Evolutionary conservation across 2,329 filamentous ascomycete species (phyloP).

Genomic region (Cephalotrichum gorgonifer): DNA sequence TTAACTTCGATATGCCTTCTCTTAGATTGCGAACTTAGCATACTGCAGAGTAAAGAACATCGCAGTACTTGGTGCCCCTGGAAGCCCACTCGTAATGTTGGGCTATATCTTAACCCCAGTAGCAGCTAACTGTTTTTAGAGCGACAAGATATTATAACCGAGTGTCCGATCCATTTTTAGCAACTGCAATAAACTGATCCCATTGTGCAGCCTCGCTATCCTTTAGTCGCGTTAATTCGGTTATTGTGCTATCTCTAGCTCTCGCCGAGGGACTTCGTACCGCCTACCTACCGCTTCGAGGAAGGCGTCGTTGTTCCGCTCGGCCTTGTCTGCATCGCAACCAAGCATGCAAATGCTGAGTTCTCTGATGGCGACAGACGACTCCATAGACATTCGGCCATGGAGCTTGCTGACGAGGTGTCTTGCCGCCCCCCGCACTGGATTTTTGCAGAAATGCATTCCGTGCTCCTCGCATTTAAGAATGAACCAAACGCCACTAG

Average conservation of each 20-base stretch:
- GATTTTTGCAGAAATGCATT: too few species aligned
- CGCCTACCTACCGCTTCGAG: too few species aligned
- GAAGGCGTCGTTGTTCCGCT: too few species aligned
- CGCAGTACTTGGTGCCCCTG: conserved; percentile 8
- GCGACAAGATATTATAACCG: background rate
- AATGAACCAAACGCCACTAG: too few species aligned
- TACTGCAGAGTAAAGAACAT: conserved; percentile 5
- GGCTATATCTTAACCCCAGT: conserved; percentile 6
- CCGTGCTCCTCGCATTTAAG: too few species aligned
- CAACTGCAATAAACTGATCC: background rate
- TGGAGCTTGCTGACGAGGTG: too few species aligned
- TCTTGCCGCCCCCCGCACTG: too few species aligned
- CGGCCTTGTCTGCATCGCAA: too few species aligned
- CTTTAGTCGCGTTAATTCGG: background rate
- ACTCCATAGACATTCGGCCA: too few species aligned
- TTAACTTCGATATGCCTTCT: background rate
- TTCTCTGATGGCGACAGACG: too few species aligned
- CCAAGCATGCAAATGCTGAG: too few species aligned
- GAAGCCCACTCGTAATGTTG: conserved; percentile 8
- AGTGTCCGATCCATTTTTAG: background rate
- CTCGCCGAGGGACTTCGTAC: too few species aligned
- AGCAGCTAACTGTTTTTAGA: background rate
- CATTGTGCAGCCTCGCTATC: background rate
- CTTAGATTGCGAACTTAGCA: background rate
- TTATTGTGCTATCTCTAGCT: background rate